A percentile compares a stretch with the other conserved stretches of the same genome.
Evolutionary conservation across 2,329 filamentous ascomycete genomes (phyloP).

Genomic region (Rutstroemia sp.): DNA sequence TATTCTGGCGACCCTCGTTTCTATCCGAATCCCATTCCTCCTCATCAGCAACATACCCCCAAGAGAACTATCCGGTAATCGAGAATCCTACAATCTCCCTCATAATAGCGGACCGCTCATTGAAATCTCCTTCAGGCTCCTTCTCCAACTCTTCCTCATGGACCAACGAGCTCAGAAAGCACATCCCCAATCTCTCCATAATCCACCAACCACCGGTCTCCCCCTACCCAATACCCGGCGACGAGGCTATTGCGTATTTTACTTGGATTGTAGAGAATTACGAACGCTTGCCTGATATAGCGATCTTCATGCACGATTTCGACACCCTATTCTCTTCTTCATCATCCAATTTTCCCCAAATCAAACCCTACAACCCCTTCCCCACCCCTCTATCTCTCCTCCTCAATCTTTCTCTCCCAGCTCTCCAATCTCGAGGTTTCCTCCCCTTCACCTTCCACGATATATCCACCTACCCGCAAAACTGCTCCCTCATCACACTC

Average conservation of each 20-base stretch:
- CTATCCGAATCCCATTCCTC: background rate
- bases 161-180: background rate
- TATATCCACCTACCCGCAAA: background rate
- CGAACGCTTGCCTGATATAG: background rate
- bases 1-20: background rate
- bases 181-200: background rate
- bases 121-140: background rate
- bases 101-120: background rate
- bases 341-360: too few species aligned
- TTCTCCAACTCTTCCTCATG: background rate
- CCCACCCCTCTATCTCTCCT: background rate
- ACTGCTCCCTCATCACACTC: background rate
- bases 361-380: too few species aligned
- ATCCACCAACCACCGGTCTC: background rate
- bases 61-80: background rate
- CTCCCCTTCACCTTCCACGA: background rate
- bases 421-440: background rate
- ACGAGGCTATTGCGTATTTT: background rate
- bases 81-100: background rate
- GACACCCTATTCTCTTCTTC: too few species aligned
- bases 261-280: background rate
- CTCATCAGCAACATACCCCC: background rate
- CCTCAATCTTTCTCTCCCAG: background rate
- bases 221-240: background rate
- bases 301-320: background rate